Evolutionary conservation across 345 rosid species (phyloP).

Genomic region (Eucalyptus sideroxylon): DNA sequence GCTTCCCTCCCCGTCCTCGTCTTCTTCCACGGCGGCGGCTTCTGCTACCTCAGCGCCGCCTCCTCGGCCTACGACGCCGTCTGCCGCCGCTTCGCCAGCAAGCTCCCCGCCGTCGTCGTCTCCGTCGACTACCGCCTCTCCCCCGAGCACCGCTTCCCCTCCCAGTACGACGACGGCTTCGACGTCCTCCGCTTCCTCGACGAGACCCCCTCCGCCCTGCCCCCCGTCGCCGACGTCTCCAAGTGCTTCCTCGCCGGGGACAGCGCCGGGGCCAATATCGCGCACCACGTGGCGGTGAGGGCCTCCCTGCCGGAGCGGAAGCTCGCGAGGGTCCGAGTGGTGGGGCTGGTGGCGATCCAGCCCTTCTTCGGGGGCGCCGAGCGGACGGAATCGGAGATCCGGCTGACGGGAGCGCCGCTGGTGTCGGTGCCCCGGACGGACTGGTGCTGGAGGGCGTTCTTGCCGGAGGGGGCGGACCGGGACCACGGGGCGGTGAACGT

Average conservation of each 20-base stretch:
- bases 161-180: slow-evolving; percentile 70
- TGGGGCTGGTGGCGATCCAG: slow-evolving; percentile 56
- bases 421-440: slow-evolving; percentile 38
- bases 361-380: slow-evolving; percentile 80
- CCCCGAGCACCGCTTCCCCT: slow-evolving; percentile 59
- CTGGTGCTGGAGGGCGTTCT: slow-evolving; percentile 37
- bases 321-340: slow-evolving; percentile 12
- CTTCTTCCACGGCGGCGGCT: slow-evolving; percentile 90
- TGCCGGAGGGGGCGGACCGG: slow-evolving; percentile 51
- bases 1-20: slow-evolving; percentile 40
- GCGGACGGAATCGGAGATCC: slow-evolving; percentile 56
- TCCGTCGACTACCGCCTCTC: slow-evolving; percentile 74
- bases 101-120: slow-evolving; percentile 39
- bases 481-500: slow-evolving; percentile 41
- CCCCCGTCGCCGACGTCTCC: slow-evolving; percentile 43
- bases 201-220: slow-evolving; percentile 15
- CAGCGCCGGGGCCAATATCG: slow-evolving; percentile 76
- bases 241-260: slow-evolving; percentile 66
- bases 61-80: slow-evolving; percentile 36
- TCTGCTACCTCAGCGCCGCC: slow-evolving; percentile 49
- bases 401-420: slow-evolving; percentile 7
- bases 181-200: slow-evolving; percentile 50
- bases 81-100: slow-evolving; percentile 52
- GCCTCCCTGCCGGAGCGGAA: not conserved
- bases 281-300: slow-evolving; percentile 59